Evolutionary conservation across 179 eudicot genomes (phyloP), one percentile per base, ranked within the genome.

Genomic region (Spergularia azorica): DNA sequence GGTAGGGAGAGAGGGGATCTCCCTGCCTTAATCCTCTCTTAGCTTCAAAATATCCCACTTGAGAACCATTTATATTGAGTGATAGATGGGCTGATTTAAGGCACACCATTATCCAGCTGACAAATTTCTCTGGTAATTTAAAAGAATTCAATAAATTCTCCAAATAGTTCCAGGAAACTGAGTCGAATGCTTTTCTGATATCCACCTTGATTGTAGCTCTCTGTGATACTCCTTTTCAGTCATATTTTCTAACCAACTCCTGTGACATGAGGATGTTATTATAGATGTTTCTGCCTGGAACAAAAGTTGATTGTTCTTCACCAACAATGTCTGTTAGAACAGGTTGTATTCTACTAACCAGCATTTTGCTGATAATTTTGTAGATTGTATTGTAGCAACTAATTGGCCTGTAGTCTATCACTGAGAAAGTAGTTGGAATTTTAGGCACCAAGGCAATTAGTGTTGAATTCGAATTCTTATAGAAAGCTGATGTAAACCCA

Each of bases 1-100:
- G 57, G 57, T 46, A 68, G 6, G 72, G 72, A 26, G 72, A 68
- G 12, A 65, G 15, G 5, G 70, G 70, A 41, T 65, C 70, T 10
- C 70, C 70, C 38, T 65, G 70, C 18, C 70, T 46, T 2, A 50
- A 5, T 1, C 57, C 57, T 2, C 10, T n/a, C 57, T 7, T 17
- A n/a, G 56, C 58, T 16, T 1, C 11, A 18, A 68, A 68, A 6
- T 0, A 68, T 4, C 57, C 72, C 16, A 5, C 5, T 1, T 12
- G 11, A 1, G 32, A 2, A 0, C 36, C 38, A 46, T 20, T 17
- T 1, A 68, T 9, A 8, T 10, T n/a, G 18, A 68, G 12, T 9
- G 15, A 9, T 9, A n/a, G 6, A 8, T 46, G 6, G 9, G 14
- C 18, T 8, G 4, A 11, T 1, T 32, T n/a, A 6, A 7, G 14